Conservation (phyloP, 2,329 filamentous ascomycete genomes). For the Colletotrichum trifolii region DNA sequence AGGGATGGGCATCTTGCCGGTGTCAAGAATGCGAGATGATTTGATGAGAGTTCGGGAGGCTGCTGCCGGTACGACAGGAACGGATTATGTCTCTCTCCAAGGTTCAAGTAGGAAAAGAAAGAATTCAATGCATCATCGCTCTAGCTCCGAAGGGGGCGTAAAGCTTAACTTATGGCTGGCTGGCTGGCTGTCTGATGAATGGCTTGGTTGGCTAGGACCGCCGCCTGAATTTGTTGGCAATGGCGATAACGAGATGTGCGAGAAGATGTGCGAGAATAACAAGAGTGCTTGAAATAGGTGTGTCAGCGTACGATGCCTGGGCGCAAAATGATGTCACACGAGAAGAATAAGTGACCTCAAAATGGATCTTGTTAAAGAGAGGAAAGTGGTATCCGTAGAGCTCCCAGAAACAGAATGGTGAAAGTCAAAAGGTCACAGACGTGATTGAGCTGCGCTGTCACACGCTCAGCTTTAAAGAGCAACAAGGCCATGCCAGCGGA, state of each 20-base stretch:
- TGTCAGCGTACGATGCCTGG: constrained; percentile 32
- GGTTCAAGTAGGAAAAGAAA: constrained; percentile 21
- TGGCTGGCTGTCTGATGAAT: too few relatives aligned
- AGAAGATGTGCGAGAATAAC: neutral
- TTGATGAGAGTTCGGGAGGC: constrained; percentile 8
- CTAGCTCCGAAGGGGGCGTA: constrained; percentile 14
- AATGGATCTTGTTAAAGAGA: constrained; percentile 23
- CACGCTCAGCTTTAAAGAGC: constrained; percentile 5
- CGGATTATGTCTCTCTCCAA: constrained; percentile 22
- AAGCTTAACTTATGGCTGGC: constrained; percentile 27
- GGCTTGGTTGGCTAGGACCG: neutral
- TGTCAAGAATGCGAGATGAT: constrained; percentile 21
- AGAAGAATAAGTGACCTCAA: neutral
- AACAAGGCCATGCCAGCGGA: constrained; percentile 10
- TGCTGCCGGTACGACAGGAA: constrained; percentile 29
- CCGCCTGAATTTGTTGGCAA: neutral
- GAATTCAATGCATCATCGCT: constrained; percentile 27
- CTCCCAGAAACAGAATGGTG: constrained; percentile 2
- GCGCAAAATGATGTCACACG: constrained; percentile 38
- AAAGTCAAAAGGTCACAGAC: constrained; percentile 8
- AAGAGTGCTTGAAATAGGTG: constrained; percentile 9
- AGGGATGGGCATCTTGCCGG: constrained; percentile 59
- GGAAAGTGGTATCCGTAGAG: neutral
- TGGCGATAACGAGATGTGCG: neutral
- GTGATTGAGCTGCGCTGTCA: constrained; percentile 13